A percentile compares a stretch with the other conserved stretches of the same genome.
phyloP scores from a whole-genome alignment of 352 stramenopile genomes.

The Pythium graminicola region DNA sequence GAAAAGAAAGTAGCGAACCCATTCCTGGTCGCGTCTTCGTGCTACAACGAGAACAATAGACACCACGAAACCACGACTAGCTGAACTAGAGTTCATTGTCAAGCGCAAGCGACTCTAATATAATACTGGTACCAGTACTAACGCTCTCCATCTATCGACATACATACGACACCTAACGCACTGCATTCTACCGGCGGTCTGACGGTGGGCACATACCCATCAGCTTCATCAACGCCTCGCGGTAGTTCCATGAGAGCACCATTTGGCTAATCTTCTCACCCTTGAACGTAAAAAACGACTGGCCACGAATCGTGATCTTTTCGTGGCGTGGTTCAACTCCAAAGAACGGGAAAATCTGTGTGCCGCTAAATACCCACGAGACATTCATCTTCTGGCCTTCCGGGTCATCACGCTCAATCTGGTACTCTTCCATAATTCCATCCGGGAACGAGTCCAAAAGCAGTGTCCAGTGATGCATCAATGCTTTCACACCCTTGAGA shows the following conservation, averaged over 20 bases:
- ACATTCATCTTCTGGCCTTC: constrained; percentile 61
- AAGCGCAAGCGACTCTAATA: neutral
- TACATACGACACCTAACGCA: neutral
- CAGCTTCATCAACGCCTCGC: constrained; percentile 63
- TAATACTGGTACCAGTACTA: no score
- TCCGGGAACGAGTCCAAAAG: constrained; percentile 70
- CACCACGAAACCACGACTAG: neutral
- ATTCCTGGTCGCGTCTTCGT: constrained; percentile 64
- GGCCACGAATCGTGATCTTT: constrained; percentile 72
- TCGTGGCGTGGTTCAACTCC: constrained; percentile 63
- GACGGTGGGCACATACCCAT: constrained; percentile 42
- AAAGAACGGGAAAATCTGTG: constrained; percentile 70
- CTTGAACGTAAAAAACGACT: constrained; percentile 73
- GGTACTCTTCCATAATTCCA: constrained; percentile 79
- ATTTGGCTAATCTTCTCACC: constrained; percentile 65
- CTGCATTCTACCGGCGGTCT: constrained; percentile 6
- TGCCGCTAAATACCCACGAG: constrained; percentile 72
- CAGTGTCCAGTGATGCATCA: constrained; percentile 69
- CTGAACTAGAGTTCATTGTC: neutral
- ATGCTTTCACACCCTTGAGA: constrained; percentile 49
- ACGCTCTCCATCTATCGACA: no score
- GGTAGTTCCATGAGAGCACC: constrained; percentile 71
- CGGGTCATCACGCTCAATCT: constrained; percentile 55
- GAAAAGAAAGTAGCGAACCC: constrained; percentile 68
- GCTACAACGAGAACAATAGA: constrained; percentile 21